phyloP scores from a whole-genome alignment of 1,284 basidiomycete species.

The Marasmius sp. region DNA sequence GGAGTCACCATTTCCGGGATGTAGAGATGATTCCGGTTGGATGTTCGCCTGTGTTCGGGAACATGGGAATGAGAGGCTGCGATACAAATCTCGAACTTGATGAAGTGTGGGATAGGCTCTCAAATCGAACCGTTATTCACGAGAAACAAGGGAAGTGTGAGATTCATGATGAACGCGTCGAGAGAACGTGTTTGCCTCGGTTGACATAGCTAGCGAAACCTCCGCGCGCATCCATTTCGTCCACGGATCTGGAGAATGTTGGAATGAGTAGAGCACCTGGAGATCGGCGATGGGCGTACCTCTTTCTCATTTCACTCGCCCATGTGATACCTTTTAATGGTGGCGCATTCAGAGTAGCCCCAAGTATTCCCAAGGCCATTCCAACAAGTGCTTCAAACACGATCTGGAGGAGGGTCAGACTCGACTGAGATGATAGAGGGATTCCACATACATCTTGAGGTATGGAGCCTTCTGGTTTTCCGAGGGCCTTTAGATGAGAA shows the following conservation, averaged over 20 bases:
- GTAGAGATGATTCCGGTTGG: too few species aligned
- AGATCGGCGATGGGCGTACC: slow-evolving; percentile 43
- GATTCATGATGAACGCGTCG: slow-evolving; percentile 2
- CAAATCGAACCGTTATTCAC: too few species aligned
- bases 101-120: too few species aligned
- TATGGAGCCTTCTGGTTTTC: slow-evolving; percentile 61
- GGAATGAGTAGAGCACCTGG: not conserved
- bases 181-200: slow-evolving; percentile 52
- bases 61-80: too few species aligned
- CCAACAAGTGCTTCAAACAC: slow-evolving; percentile 65
- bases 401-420: slow-evolving; percentile 46
- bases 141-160: too few species aligned
- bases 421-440: not conserved
- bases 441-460: slow-evolving; percentile 56
- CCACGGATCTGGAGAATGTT: slow-evolving; percentile 55
- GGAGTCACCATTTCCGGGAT: too few species aligned
- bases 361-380: slow-evolving; percentile 68
- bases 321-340: slow-evolving; percentile 78
- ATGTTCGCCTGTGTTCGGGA: too few species aligned
- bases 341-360: slow-evolving; percentile 69
- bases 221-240: slow-evolving; percentile 76
- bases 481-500: slow-evolving; percentile 72
- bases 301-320: slow-evolving; percentile 86
- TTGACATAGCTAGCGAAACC: slow-evolving; percentile 73
- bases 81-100: too few species aligned